Evolutionary conservation across 805 yeast genomes (phyloP), one percentile per base, ranked within the genome.

Genomic region (Saccharomyces cerevisiae): DNA sequence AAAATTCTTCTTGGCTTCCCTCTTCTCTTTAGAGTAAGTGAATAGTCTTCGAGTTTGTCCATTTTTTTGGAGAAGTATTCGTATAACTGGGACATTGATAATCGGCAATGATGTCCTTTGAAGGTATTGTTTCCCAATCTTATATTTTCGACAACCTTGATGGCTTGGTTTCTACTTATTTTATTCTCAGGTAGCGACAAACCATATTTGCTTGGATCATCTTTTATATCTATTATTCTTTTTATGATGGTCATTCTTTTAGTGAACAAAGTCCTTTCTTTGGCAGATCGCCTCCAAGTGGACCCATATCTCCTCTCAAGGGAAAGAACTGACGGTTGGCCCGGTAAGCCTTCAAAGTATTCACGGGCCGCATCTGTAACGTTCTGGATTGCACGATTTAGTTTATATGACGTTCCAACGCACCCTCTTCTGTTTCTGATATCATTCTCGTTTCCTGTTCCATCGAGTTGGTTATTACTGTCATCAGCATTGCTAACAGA

Each of bases 301-400:
- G 69, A 55, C 17, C 70, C 70, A 51, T 60, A 66, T 41, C 63
- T 58, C 41, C 66, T 58, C 49, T 66, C 70, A 14, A 66, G 51
- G 6, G 59, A 57, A 54, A 62, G 27, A 5, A 66, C 56, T 1
- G 70, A 66, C 1, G 70, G 70, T 47, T 59, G 58, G 3, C 64
- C 65, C 2, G 62, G 60, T 11, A 66, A 53, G 0, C 70, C 70
- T 30, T 64, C 67, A 50, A 58, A 66, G 50, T 66, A 66, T 51
- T 66, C 70, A 21, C 63, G 60, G 2, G 70, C 69, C 1, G 64
- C 55, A 43, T 65, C 66, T 4, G 53, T 52, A 3, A 65, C 68
- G 29, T 62, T 64, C 46, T 58, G 59, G 4, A 67, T 58, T 2
- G 64, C 62, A 50, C 69, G 57, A 46, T 62, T 65, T 46, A 66